Evolutionary conservation across 257 asterid genomes (phyloP).

Genomic region (Solanum etuberosum): DNA sequence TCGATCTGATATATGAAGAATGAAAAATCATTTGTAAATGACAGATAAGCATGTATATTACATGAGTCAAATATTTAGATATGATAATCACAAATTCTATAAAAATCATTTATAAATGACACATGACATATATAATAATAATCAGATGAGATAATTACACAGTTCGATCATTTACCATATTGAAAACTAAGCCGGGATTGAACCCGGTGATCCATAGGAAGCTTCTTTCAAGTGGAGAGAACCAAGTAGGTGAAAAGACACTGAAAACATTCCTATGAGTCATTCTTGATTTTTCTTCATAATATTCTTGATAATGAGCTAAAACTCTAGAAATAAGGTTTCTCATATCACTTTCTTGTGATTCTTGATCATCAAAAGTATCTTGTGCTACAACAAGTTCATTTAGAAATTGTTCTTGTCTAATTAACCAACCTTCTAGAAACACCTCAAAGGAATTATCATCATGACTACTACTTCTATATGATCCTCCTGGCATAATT

Average conservation of each 20-base stretch:
- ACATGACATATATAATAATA: background rate
- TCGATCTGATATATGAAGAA: too few relatives aligned
- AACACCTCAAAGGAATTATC: slow-evolving; percentile 11
- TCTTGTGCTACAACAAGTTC: slow-evolving; percentile 16
- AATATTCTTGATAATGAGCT: slow-evolving; percentile 36
- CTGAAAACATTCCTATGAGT: slow-evolving; percentile 21
- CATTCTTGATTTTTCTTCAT: slow-evolving; percentile 30
- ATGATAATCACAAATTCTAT: background rate
- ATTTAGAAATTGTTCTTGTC: slow-evolving; percentile 15
- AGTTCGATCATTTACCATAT: background rate
- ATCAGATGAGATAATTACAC: background rate
- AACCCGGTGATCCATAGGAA: slow-evolving; percentile 46
- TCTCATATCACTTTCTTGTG: background rate
- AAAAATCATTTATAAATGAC: too few relatives aligned
- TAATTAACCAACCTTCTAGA: slow-evolving; percentile 22
- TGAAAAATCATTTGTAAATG: too few relatives aligned
- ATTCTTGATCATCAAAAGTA: background rate
- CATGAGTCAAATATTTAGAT: too few relatives aligned
- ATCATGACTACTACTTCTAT: background rate
- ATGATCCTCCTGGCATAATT: slow-evolving; percentile 7
- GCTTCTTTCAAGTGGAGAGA: slow-evolving; percentile 32
- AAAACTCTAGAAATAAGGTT: slow-evolving; percentile 21
- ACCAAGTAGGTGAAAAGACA: slow-evolving; percentile 45
- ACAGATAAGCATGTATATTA: too few relatives aligned
- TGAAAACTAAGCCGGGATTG: slow-evolving; percentile 30